A percentile compares a stretch with the other conserved stretches of the same genome.
These are phyloP conservation scores for Hemileccinum impolitum DNA, from an alignment of 768 basidiomycete genomes.

Conservation along the genomic window DNA sequence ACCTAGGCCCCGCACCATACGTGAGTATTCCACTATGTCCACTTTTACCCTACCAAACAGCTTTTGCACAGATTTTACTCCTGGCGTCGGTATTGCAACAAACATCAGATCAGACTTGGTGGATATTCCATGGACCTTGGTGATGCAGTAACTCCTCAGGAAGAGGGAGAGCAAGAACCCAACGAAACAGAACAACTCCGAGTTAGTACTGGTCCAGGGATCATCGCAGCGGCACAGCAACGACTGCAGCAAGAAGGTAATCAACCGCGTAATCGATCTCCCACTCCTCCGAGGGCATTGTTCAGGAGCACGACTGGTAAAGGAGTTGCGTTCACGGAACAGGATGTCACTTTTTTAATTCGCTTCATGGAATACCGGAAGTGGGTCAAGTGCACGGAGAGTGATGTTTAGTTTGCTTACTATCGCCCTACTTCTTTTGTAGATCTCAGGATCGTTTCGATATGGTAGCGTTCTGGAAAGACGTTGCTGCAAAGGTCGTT, in stretches of 20 bases:
- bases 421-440: conserved; percentile 3
- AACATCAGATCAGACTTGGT: conserved; percentile 86
- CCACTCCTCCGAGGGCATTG: conserved; percentile 75
- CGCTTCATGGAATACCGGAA: conserved; percentile 75
- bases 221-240: conserved; percentile 44
- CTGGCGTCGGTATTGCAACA: conserved; percentile 90
- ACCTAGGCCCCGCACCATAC: conserved; percentile 83
- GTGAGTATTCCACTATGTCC: conserved; percentile 37
- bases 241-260: conserved; percentile 37
- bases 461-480: conserved; percentile 80
- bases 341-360: conserved; percentile 75
- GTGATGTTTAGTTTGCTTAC: conserved; percentile 1
- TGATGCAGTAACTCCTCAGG: conserved; percentile 43
- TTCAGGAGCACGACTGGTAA: conserved; percentile 87
- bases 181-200: conserved; percentile 39
- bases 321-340: conserved; percentile 84
- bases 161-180: conserved; percentile 42
- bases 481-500: conserved; percentile 63
- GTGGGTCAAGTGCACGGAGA: conserved; percentile 39
- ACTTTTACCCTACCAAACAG: background rate
- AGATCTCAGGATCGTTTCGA: conserved; percentile 60
- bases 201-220: conserved; percentile 39
- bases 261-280: conserved; percentile 59
- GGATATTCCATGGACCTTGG: conserved; percentile 76
- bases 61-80: conserved; percentile 68